Conservation (phyloP, 371 early-diverging fungal genomes). For the Actinomortierella ambigua region DNA sequence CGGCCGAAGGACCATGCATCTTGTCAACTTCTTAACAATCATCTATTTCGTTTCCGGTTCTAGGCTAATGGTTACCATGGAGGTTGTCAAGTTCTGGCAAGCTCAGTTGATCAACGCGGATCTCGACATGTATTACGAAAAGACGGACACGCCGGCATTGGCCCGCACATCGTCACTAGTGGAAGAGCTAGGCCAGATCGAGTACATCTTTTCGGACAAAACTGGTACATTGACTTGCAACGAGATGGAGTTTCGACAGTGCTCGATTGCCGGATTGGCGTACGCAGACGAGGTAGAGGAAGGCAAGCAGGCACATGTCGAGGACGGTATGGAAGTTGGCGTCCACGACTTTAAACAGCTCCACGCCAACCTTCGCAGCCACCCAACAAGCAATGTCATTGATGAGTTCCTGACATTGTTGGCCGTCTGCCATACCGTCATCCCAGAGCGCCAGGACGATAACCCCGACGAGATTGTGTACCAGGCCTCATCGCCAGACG, state of each 20-base stretch:
- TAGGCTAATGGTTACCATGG: slow-evolving; percentile 92
- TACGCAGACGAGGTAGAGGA: slow-evolving; percentile 82
- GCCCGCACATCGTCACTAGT: slow-evolving; percentile 89
- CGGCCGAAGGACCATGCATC: no score
- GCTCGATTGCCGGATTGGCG: slow-evolving; percentile 77
- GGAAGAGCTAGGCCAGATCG: slow-evolving; percentile 94
- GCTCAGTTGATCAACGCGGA: slow-evolving; percentile 82
- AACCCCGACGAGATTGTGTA: slow-evolving; percentile 75
- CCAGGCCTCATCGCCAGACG: slow-evolving; percentile 93
- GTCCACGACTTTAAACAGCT: slow-evolving; percentile 73
- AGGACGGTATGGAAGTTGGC: slow-evolving; percentile 68
- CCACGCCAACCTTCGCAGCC: slow-evolving; percentile 63
- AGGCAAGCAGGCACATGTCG: slow-evolving; percentile 66
- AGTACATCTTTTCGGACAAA: slow-evolving; percentile 88
- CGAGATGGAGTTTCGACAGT: slow-evolving; percentile 93
- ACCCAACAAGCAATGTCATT: slow-evolving; percentile 66
- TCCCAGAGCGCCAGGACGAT: slow-evolving; percentile 79
- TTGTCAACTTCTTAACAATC: no score
- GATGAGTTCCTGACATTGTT: slow-evolving; percentile 84
- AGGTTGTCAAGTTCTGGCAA: slow-evolving; percentile 86
- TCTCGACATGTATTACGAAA: slow-evolving; percentile 86
- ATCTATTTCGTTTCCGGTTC: no score
- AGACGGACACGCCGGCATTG: slow-evolving; percentile 82
- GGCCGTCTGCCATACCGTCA: slow-evolving; percentile 96
- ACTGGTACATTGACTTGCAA: slow-evolving; percentile 98